Evolutionary conservation across 2,329 filamentous ascomycete species (phyloP), one percentile per base, ranked within the genome.

Genomic region (Fusarium penzigii): DNA sequence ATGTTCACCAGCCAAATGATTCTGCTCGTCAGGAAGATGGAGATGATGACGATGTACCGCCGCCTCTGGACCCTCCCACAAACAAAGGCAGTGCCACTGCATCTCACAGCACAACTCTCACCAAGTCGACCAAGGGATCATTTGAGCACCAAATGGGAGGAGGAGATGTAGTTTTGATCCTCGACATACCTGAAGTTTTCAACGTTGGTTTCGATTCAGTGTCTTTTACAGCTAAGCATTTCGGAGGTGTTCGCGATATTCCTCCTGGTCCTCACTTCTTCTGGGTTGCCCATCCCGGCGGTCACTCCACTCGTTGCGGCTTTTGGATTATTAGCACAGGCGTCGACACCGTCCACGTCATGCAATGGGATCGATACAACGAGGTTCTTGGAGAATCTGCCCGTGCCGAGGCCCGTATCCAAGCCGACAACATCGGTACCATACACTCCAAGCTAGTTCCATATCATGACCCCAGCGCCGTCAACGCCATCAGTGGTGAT

Each of bases 191-290:
- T 1, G 66, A 74, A 2, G 67, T 72, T 38, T 79, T 80, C 51
- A 79, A 75, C 2, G 68, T 86, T 16, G 81, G 81, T 42, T 81
- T 78, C 58, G 82, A 85, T 59, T 70, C 75, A 3, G 65, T 78
- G 42, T 77, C 77, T 2, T 75, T 82, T 55, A 77, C 73, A 14
- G 73, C 74, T 6, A 70, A 68, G 39, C 67, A 75, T 17, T 81
- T 85, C 58, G 69, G 71, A 8, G 84, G 84, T 17, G 72, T 87
- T 51, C 76, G 76, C 17, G 74, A 82, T 49, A 71, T 87, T 25
- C 81, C 82, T 0, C 63, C 72, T 0, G 84, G 84, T 0, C 66
- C 78, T 13, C 84, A 87, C 63, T 79, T 87, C 52, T 72, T 86
- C 51, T 87, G 83, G 82, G 76, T 80, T 29, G 74, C 82, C 2